Conservation (phyloP, 768 basidiomycete species). For the Tricholoma bakamatsutake region DNA sequence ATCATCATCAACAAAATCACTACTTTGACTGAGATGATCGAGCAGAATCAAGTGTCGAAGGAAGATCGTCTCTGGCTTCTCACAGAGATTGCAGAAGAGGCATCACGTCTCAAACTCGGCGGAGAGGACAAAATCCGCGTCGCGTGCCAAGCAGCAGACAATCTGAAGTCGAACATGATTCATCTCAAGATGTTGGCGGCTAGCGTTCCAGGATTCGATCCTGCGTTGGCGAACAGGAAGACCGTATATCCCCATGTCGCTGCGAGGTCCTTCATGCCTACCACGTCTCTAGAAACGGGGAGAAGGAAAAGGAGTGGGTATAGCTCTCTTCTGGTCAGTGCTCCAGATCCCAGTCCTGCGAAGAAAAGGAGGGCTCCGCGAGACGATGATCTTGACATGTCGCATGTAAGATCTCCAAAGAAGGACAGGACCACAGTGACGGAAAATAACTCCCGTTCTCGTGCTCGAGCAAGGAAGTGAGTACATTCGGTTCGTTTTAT, state of each 20-base stretch:
- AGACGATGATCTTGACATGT: slow-evolving; percentile 61
- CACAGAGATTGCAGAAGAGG: slow-evolving; percentile 92
- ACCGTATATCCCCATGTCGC: slow-evolving; percentile 78
- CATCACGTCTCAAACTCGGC: slow-evolving; percentile 82
- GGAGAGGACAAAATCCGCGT: slow-evolving; percentile 98
- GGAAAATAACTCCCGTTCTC: slow-evolving; percentile 34
- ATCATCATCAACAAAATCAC: slow-evolving; percentile 78
- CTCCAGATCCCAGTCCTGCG: slow-evolving; percentile 54
- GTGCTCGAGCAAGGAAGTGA: slow-evolving; percentile 58
- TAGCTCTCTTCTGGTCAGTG: slow-evolving; percentile 47
- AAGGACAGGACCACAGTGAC: slow-evolving; percentile 49
- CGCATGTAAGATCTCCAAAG: slow-evolving; percentile 48
- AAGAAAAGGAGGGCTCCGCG: slow-evolving; percentile 56
- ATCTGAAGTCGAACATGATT: slow-evolving; percentile 58
- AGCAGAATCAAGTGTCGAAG: slow-evolving; percentile 49
- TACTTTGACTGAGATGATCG: slow-evolving; percentile 69
- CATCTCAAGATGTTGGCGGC: slow-evolving; percentile 61
- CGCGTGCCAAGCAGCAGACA: slow-evolving; percentile 86
- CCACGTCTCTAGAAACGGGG: slow-evolving; percentile 54
- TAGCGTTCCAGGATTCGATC: slow-evolving; percentile 59
- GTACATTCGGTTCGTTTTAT: slow-evolving; percentile 16
- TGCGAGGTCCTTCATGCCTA: slow-evolving; percentile 60
- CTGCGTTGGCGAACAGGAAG: slow-evolving; percentile 47
- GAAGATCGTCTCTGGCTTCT: slow-evolving; percentile 83
- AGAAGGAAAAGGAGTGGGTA: slow-evolving; percentile 53